Conservation (phyloP, 352 stramenopile genomes). For the Phytopythium boreale region DNA sequence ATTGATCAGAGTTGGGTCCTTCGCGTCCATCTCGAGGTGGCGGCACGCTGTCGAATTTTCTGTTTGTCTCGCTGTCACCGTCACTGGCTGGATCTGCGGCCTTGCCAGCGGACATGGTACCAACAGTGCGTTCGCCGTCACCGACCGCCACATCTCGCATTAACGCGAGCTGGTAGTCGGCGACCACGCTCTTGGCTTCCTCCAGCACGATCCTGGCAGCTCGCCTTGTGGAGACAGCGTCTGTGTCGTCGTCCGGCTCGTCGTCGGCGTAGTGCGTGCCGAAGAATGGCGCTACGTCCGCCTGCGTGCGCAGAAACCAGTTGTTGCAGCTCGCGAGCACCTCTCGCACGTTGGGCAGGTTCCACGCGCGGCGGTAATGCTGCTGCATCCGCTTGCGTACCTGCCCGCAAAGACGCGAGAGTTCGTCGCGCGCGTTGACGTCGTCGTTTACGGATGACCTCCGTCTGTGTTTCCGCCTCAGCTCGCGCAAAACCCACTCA, state of each 20-base stretch:
- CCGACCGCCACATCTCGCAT: constrained; percentile 12
- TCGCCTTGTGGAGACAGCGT: neutral
- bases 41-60: neutral
- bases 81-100: neutral
- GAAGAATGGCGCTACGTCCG: constrained; percentile 61
- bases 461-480: constrained; percentile 6
- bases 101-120: too few relatives aligned
- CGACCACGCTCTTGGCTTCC: constrained; percentile 45
- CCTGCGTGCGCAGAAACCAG: constrained; percentile 56
- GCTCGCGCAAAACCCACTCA: constrained; percentile 44
- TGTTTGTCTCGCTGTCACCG: neutral
- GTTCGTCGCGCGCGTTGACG: constrained; percentile 2
- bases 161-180: constrained; percentile 53
- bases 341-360: constrained; percentile 58
- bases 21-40: neutral
- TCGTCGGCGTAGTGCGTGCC: constrained; percentile 1
- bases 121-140: neutral
- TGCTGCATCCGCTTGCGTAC: constrained; percentile 67
- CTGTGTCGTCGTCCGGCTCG: neutral
- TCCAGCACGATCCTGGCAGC: constrained; percentile 37
- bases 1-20: neutral
- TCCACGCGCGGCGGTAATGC: constrained; percentile 65
- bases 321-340: constrained; percentile 60
- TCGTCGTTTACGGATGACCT: neutral
- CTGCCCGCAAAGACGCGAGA: constrained; percentile 20